Evolutionary conservation across 495 filamentous ascomycete species (phyloP), one percentile per base, ranked within the genome.

Genomic region (Bacidia gigantensis): DNA sequence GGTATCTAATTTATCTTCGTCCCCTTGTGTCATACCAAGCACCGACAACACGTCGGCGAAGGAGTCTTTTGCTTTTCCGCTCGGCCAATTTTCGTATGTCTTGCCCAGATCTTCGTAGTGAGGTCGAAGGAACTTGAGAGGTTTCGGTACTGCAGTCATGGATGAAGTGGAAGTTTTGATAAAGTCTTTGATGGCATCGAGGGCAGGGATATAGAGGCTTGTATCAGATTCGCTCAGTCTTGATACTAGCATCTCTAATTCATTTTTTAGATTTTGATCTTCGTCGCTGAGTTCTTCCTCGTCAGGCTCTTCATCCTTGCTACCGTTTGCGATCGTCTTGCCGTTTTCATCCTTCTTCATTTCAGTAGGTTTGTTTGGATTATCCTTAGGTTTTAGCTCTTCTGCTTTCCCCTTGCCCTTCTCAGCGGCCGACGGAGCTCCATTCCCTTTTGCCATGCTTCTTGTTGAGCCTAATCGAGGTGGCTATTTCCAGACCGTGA

Each of bases 111-210:
- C 79, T 69, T 87, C 83, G 65, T 95, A 97, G 64, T 99, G 89
- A 49, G 92, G 92, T 67, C 93, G 78, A 50, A 99, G 78, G 67
- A 99, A 97, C 67, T 99, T 99, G 51, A 99, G 78, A 38, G 92
- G 92, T 70, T 97, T 97, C 1, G 92, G 92, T 51, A 99, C 90
- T 39, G 92, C 92, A 18, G 92, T 99, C 92, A 99, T 97, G 11
- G 92, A 99, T 38, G 87, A 94, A 40, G 92, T 99, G 39, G 92
- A 95, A 39, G 93, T 99, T 71, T 94, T 96, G 71, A 99, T 99
- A 61, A 84, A 92, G 60, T 79, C 85, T 72, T 94, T 95, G 77
- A 99, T 96, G 50, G 87, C 81, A 64, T 96, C 88, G 57, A 99
- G 72, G 40, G 92, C 83, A 50, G 89, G 81, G 62, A 84, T 87